Conservation (phyloP, 169 alveolate genomes). For the Cryptosporidium xiaoi region DNA sequence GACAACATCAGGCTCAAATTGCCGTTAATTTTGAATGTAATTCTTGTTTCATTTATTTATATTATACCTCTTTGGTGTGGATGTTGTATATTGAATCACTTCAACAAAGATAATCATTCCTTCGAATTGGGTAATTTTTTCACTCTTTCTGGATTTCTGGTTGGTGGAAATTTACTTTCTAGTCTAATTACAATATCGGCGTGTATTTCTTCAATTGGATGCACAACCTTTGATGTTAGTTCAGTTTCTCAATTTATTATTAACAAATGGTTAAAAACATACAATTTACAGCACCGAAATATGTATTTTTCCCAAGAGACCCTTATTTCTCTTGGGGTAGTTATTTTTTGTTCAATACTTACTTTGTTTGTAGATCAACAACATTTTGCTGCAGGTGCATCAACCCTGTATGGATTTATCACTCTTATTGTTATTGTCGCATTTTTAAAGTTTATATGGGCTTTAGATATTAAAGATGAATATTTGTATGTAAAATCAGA, state of each 20-base stretch:
- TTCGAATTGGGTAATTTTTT: conserved; percentile 64
- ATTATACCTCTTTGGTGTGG: conserved; percentile 71
- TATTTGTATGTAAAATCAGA: not conserved
- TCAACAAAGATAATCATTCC: conserved; percentile 27
- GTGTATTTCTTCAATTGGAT: conserved; percentile 56
- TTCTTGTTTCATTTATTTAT: conserved; percentile 33
- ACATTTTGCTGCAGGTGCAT: conserved; percentile 55
- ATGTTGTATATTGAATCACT: conserved; percentile 51
- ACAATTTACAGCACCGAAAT: conserved; percentile 8
- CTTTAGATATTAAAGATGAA: conserved; percentile 11
- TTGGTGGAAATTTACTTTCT: conserved; percentile 46
- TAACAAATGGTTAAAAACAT: conserved; percentile 24
- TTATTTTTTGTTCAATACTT: conserved; percentile 30
- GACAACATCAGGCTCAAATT: conserved; percentile 15
- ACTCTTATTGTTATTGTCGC: conserved; percentile 29
- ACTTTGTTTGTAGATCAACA: conserved; percentile 30
- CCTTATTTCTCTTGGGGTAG: conserved; percentile 18
- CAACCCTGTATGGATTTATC: conserved; percentile 63
- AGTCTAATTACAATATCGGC: conserved; percentile 62
- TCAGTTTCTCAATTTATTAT: conserved; percentile 19
- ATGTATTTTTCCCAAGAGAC: conserved; percentile 22
- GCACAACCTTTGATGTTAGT: conserved; percentile 64
- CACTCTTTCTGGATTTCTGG: conserved; percentile 37
- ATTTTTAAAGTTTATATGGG: conserved; percentile 63
- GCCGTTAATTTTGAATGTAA: conserved; percentile 8